phyloP scores from a whole-genome alignment of 2,329 filamentous ascomycete species.

The Fusarium sp. region DNA sequence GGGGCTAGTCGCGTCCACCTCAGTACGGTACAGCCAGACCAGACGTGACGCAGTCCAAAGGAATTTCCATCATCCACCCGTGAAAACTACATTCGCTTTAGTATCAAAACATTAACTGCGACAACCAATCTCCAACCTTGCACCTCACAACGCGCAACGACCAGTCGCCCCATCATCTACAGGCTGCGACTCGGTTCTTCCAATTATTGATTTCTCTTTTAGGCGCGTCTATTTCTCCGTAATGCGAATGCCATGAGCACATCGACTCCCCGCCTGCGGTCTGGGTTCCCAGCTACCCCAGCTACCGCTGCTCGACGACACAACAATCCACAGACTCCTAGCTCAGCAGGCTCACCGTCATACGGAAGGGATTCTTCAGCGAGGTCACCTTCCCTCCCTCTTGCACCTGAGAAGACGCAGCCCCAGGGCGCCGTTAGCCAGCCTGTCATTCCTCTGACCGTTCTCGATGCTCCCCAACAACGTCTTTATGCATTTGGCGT shows the following conservation, averaged over 20 bases:
- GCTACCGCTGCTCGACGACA: slow-evolving; percentile 55
- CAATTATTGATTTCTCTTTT: slow-evolving; percentile 30
- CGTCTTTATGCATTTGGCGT: slow-evolving; percentile 86
- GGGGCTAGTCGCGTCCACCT: slow-evolving; percentile 44
- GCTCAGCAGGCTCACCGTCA: slow-evolving; percentile 44
- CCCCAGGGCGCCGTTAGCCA: slow-evolving; percentile 44
- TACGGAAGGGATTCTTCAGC: slow-evolving; percentile 43
- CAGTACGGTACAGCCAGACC: slow-evolving; percentile 30
- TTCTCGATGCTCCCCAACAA: slow-evolving; percentile 91
- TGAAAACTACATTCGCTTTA: slow-evolving; percentile 36
- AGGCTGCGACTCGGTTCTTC: slow-evolving; percentile 10
- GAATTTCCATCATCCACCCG: slow-evolving; percentile 41
- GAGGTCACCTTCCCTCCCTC: slow-evolving; percentile 52
- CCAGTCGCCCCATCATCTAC: slow-evolving; percentile 5
- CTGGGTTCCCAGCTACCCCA: slow-evolving; percentile 82
- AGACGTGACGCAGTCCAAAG: slow-evolving; percentile 49
- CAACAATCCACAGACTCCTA: slow-evolving; percentile 46
- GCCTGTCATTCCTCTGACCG: slow-evolving; percentile 81
- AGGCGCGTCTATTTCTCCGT: slow-evolving; percentile 46
- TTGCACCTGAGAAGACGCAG: slow-evolving; percentile 56
- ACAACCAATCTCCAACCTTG: slow-evolving; percentile 12
- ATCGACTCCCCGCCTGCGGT: slow-evolving; percentile 80
- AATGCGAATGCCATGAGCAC: slow-evolving; percentile 85
- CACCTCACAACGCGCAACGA: slow-evolving; percentile 27
- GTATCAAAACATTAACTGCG: slow-evolving; percentile 28